Percentiles rank a stretch among this genome's conserved stretches.
phyloP scores from a whole-genome alignment of 1,139 yeast species.

The Scheffersomyces illinoinensis region DNA sequence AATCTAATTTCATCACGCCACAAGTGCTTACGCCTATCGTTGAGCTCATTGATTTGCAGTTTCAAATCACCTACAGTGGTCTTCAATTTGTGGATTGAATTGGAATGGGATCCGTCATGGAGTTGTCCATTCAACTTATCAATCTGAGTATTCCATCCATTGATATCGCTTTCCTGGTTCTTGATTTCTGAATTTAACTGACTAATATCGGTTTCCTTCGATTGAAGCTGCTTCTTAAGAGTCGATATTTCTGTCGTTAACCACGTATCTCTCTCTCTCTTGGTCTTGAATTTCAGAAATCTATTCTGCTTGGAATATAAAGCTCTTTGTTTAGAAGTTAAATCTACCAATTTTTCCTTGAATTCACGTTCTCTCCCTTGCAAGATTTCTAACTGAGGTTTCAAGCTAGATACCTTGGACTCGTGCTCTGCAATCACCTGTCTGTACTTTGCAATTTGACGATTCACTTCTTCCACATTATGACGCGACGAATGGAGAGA shows the following conservation, averaged over 20 bases:
- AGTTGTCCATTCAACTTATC: constrained; percentile 33
- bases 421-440: constrained; percentile 23
- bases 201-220: constrained; percentile 25
- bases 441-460: constrained; percentile 21
- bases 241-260: constrained; percentile 38
- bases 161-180: constrained; percentile 17
- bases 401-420: constrained; percentile 19
- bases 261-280: constrained; percentile 70
- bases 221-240: constrained; percentile 17
- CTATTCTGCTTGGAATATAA: constrained; percentile 76
- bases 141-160: constrained; percentile 40
- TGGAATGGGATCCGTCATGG: constrained; percentile 16
- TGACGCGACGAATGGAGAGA: constrained; percentile 16
- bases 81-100: constrained; percentile 27
- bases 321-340: constrained; percentile 59
- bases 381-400: constrained; percentile 46
- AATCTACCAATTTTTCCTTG: constrained; percentile 41
- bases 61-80: constrained; percentile 40
- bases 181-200: constrained; percentile 21
- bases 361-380: constrained; percentile 40
- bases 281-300: constrained; percentile 56
- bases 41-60: constrained; percentile 40
- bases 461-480: constrained; percentile 14
- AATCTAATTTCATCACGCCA: constrained; percentile 82
- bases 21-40: constrained; percentile 66